Evolutionary conservation across 2,329 filamentous ascomycete species (phyloP).

Genomic region (Aquanectria penicillioides): DNA sequence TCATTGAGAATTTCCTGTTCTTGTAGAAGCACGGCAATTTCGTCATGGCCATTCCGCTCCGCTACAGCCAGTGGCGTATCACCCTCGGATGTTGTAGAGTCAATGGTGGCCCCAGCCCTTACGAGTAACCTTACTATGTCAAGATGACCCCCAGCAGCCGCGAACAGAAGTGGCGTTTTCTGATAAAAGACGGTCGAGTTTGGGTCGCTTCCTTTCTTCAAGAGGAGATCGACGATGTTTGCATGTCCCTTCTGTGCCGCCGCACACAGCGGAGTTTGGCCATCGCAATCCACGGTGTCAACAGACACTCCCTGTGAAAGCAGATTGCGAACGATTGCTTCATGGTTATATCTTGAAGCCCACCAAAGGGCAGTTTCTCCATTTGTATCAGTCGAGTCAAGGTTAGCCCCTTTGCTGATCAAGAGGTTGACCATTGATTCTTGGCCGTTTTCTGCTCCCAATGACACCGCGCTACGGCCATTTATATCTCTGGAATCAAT

Average conservation of each 20-base stretch:
- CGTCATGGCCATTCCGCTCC: neutral
- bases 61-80: neutral
- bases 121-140: neutral
- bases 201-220: neutral
- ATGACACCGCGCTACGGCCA: neutral
- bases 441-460: conserved; percentile 5
- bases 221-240: neutral
- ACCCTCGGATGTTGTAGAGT: neutral
- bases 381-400: conserved; percentile 1
- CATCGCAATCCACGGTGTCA: neutral
- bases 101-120: neutral
- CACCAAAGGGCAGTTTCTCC: conserved; percentile 15
- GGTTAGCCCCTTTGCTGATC: neutral
- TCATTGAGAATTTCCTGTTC: neutral
- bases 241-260: neutral
- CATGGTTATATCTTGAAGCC: conserved; percentile 12
- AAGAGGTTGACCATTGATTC: neutral
- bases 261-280: neutral
- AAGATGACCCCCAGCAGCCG: neutral
- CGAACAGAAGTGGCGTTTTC: conserved; percentile 7
- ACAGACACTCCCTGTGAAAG: neutral
- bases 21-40: neutral
- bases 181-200: conserved; percentile 1
- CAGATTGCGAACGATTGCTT: neutral
- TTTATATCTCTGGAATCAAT: conserved; percentile 7